phyloP scores from a whole-genome alignment of 495 filamentous ascomycete genomes.

The Aspergillus saccharolyticus region DNA sequence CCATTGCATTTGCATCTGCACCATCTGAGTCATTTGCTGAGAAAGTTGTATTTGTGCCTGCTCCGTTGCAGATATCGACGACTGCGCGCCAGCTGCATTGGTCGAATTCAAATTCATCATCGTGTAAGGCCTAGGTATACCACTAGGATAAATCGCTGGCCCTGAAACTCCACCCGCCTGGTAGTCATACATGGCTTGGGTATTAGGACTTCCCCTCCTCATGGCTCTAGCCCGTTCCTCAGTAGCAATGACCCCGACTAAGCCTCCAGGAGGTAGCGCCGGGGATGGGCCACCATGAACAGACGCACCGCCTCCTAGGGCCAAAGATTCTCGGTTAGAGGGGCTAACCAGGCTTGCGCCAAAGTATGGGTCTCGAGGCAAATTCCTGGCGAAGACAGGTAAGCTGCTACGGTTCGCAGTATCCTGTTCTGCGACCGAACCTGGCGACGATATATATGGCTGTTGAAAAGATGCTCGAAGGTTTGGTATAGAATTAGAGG shows the following conservation, averaged over 20 bases:
- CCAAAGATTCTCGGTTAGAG: conserved; percentile 69
- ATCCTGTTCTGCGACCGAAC: conserved; percentile 41
- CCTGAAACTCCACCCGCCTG: conserved; percentile 27
- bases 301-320: conserved; percentile 57
- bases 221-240: conserved; percentile 76
- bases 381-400: conserved; percentile 79
- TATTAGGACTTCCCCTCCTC: conserved; percentile 73
- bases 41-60: conserved; percentile 78
- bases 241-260: conserved; percentile 84
- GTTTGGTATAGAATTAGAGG: conserved; percentile 55
- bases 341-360: conserved; percentile 76
- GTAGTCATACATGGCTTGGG: conserved; percentile 45
- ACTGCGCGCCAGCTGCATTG: conserved; percentile 26
- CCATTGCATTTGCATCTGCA: conserved; percentile 91
- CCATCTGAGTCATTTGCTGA: conserved; percentile 83
- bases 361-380: conserved; percentile 86
- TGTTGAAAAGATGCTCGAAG: conserved; percentile 38
- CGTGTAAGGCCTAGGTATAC: conserved; percentile 43
- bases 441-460: conserved; percentile 34
- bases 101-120: conserved; percentile 44
- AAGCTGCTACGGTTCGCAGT: conserved; percentile 43
- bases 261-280: conserved; percentile 58
- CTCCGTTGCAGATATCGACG: conserved; percentile 50
- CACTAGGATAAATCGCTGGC: conserved; percentile 23
- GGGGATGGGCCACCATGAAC: conserved; percentile 43